phyloP scores from a whole-genome alignment of 2,329 filamentous ascomycete species.

The Aspergillus ibericus region DNA sequence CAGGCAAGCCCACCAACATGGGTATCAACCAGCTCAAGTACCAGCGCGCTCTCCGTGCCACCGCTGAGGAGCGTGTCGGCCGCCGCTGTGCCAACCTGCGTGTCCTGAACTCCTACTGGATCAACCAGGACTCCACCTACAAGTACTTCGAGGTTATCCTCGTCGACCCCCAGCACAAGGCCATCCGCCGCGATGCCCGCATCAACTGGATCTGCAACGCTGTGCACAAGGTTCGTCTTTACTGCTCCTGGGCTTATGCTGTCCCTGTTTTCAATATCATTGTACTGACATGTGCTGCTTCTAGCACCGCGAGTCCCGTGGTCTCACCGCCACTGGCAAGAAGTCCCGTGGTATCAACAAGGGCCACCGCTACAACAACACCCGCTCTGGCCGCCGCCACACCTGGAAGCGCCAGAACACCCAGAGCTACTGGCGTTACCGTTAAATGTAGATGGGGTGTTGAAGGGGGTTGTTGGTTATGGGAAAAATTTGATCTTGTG shows the following conservation, averaged over 20 bases:
- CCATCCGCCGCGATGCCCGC: conserved; percentile 96
- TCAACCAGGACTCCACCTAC: conserved; percentile 99
- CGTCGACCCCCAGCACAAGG: conserved; percentile 99
- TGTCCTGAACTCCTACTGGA: conserved; percentile 99
- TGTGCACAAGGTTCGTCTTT: conserved; percentile 75
- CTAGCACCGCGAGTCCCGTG: conserved; percentile 92
- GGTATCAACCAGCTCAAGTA: conserved; percentile 99
- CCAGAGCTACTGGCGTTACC: conserved; percentile 97
- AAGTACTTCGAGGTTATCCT: conserved; percentile 99
- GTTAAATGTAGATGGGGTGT: conserved; percentile 54
- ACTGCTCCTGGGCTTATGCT: neutral
- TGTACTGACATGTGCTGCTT: conserved; percentile 24
- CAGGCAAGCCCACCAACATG: conserved; percentile 99
- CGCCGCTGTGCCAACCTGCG: conserved; percentile 98
- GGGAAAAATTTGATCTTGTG: conserved; percentile 33
- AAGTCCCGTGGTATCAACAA: conserved; percentile 99
- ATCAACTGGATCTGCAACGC: conserved; percentile 99
- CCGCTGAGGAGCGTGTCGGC: conserved; percentile 99
- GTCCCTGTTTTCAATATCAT: neutral
- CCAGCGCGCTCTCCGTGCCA: conserved; percentile 97
- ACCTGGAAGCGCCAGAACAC: conserved; percentile 99
- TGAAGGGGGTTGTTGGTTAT: conserved; percentile 29
- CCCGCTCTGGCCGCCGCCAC: conserved; percentile 93
- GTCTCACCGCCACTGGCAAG: conserved; percentile 98
- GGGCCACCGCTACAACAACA: conserved; percentile 99